A percentile compares a stretch with the other conserved stretches of the same genome.
Conservation (phyloP, 2,329 filamentous ascomycete species). For the Pyrenophora graminea region DNA sequence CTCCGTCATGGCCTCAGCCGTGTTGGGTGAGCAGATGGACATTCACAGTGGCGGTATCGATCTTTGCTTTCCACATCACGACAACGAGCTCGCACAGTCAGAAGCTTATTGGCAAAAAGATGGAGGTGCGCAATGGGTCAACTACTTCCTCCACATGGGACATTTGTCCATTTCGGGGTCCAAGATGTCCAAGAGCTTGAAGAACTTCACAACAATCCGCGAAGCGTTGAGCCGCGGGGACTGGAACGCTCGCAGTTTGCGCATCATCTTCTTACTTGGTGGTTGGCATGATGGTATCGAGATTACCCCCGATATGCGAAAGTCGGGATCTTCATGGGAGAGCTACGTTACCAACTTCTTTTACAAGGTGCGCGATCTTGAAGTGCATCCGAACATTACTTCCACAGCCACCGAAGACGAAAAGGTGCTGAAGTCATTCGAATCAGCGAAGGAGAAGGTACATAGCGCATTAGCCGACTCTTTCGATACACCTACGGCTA, state of each 20-base stretch:
- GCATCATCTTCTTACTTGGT: conserved; percentile 85
- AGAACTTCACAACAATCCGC: conserved; percentile 93
- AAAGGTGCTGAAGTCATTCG: conserved; percentile 56
- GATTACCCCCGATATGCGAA: conserved; percentile 81
- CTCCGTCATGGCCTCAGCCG: conserved; percentile 90
- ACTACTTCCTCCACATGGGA: conserved; percentile 95
- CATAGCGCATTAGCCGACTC: conserved; percentile 75
- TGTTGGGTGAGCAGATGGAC: conserved; percentile 84
- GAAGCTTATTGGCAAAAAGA: conserved; percentile 73
- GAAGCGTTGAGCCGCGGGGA: conserved; percentile 71
- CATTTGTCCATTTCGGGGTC: conserved; percentile 86
- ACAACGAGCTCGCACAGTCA: conserved; percentile 84
- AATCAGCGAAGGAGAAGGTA: conserved; percentile 61
- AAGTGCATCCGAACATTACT: conserved; percentile 41
- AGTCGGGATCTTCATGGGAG: conserved; percentile 77
- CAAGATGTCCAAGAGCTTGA: conserved; percentile 95
- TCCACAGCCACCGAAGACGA: conserved; percentile 42
- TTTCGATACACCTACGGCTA: conserved; percentile 81
- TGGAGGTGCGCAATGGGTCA: conserved; percentile 74
- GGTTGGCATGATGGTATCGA: conserved; percentile 91
- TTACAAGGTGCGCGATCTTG: conserved; percentile 59
- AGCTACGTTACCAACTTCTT: conserved; percentile 75
- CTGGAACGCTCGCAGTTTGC: conserved; percentile 78
- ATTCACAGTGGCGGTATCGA: conserved; percentile 94
- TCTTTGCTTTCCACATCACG: conserved; percentile 79